phyloP scores from a whole-genome alignment of 2,329 filamentous ascomycete species.

The Zymoseptoria pseudotritici region DNA sequence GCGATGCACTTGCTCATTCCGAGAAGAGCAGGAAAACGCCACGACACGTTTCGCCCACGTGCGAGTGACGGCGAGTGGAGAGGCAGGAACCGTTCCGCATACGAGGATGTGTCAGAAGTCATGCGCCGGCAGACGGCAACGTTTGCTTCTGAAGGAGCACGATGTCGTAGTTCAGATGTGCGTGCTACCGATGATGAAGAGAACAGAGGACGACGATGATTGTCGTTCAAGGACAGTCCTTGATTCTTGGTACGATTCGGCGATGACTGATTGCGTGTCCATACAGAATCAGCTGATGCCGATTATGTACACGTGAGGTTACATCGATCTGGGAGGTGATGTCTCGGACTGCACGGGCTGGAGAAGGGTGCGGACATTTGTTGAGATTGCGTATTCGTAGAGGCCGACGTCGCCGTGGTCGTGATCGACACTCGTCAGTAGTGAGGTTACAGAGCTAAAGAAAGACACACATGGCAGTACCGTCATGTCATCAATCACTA shows the following conservation, averaged over 20 bases:
- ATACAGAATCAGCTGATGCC: neutral
- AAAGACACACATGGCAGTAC: neutral
- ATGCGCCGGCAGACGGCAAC: neutral
- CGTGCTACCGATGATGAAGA: neutral
- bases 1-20: neutral
- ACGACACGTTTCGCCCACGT: neutral
- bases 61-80: neutral
- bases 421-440: neutral
- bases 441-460: neutral
- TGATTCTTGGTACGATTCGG: neutral
- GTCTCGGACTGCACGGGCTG: neutral
- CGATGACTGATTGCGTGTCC: neutral
- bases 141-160: neutral
- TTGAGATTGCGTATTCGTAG: neutral
- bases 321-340: neutral
- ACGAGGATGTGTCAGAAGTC: neutral
- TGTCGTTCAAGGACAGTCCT: neutral
- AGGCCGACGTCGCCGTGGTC: neutral
- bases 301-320: neutral
- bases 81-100: neutral
- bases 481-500: neutral
- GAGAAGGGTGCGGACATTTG: neutral
- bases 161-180: neutral
- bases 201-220: neutral
- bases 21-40: neutral